Conservation (phyloP, 1,139 yeast genomes). For the Pichia norvegensis region DNA sequence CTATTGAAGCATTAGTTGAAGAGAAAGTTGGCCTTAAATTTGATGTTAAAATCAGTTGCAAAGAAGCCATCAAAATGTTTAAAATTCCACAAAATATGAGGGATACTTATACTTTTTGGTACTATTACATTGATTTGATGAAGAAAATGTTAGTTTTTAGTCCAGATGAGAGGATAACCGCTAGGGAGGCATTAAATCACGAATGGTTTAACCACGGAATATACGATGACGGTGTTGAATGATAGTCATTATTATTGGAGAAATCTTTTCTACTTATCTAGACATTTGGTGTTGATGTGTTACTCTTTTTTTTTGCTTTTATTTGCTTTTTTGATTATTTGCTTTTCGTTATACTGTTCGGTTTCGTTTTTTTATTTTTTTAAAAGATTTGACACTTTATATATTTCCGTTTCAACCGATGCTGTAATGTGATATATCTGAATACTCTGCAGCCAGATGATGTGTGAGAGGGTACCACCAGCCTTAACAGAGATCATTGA, state of each 20-base stretch:
- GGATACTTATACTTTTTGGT: constrained; percentile 67
- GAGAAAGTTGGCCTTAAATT: constrained; percentile 28
- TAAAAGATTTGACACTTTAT: too few relatives aligned
- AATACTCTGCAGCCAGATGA: too few relatives aligned
- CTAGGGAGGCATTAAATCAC: constrained; percentile 63
- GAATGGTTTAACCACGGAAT: constrained; percentile 74
- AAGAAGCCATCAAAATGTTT: constrained; percentile 20
- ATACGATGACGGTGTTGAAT: constrained; percentile 54
- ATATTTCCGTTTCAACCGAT: too few relatives aligned
- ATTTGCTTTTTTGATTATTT: background rate
- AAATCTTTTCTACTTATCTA: background rate
- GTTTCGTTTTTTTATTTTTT: too few relatives aligned
- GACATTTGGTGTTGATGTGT: background rate
- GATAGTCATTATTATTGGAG: background rate
- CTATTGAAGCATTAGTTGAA: constrained; percentile 42
- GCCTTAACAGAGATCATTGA: too few relatives aligned
- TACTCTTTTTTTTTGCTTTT: background rate
- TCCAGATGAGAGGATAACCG: constrained; percentile 57
- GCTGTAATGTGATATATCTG: too few relatives aligned
- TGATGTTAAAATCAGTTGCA: constrained; percentile 29
- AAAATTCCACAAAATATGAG: constrained; percentile 20
- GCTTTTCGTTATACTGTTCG: background rate
- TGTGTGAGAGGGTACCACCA: too few relatives aligned
- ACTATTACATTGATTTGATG: constrained; percentile 61
- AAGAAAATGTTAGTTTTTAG: constrained; percentile 54